Percentiles rank a stretch among this genome's conserved stretches.
Evolutionary conservation across 495 filamentous ascomycete genomes (phyloP).

Genomic region (Aspergillus heteromorphus): DNA sequence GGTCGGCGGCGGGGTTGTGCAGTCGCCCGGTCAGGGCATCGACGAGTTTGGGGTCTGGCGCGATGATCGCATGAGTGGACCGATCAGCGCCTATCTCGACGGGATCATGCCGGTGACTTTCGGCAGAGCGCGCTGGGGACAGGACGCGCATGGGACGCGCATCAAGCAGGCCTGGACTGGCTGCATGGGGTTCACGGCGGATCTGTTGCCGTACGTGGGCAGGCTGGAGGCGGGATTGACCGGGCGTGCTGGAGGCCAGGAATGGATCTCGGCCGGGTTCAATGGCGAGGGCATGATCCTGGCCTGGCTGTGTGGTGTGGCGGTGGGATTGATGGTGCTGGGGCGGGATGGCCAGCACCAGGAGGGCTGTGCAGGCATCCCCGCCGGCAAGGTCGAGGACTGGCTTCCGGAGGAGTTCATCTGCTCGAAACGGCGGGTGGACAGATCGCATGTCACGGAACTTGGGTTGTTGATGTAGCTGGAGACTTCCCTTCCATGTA

Average conservation of each 20-base stretch:
- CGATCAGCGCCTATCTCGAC: slow-evolving; percentile 26
- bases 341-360: neutral
- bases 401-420: neutral
- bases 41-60: slow-evolving; percentile 35
- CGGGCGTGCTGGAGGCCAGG: neutral
- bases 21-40: slow-evolving; percentile 43
- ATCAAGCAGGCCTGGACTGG: slow-evolving; percentile 71
- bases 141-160: slow-evolving; percentile 26
- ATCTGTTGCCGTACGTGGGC: neutral
- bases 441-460: neutral
- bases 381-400: neutral
- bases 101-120: slow-evolving; percentile 24
- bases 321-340: neutral
- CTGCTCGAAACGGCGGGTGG: neutral
- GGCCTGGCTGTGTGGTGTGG: neutral
- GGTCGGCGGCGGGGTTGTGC: slow-evolving; percentile 56
- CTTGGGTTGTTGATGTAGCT: neutral
- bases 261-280: neutral
- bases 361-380: neutral
- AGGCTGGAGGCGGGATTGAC: neutral
- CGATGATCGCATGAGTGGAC: slow-evolving; percentile 26
- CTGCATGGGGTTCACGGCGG: slow-evolving; percentile 65
- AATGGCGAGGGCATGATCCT: neutral
- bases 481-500: neutral
- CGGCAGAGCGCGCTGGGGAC: slow-evolving; percentile 30